A percentile compares a stretch with the other conserved stretches of the same genome.
phyloP scores from a whole-genome alignment of 2,329 filamentous ascomycete genomes.

The Zymoseptoria tritici region DNA sequence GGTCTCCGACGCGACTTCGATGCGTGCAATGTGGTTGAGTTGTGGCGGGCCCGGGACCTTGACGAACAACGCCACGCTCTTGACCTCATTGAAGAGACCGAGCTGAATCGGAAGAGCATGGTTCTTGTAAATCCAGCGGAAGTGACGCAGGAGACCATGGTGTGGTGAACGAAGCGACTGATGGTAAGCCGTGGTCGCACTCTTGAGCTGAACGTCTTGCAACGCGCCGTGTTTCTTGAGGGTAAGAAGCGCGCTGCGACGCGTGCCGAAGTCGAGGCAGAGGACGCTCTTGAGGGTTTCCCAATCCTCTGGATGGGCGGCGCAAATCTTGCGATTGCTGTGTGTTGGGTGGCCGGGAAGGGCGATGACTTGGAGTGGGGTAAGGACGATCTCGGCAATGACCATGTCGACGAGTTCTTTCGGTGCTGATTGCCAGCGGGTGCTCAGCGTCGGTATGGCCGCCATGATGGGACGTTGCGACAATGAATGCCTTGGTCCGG shows the following conservation, averaged over 20 bases:
- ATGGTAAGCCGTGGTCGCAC: too few species aligned
- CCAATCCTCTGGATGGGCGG: not conserved
- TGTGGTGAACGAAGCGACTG: not conserved
- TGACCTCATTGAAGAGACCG: not conserved
- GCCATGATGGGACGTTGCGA: too few species aligned
- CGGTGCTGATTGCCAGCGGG: not conserved
- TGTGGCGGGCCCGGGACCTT: not conserved
- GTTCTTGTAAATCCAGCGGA: not conserved
- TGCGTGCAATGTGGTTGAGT: not conserved
- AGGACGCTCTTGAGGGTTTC: not conserved
- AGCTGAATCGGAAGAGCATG: not conserved
- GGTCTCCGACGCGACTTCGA: not conserved
- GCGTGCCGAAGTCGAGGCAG: not conserved
- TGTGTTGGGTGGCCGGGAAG: not conserved
- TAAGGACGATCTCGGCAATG: not conserved
- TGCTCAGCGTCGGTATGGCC: not conserved
- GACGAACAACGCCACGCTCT: not conserved
- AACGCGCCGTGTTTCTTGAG: not conserved
- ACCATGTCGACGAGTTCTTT: not conserved
- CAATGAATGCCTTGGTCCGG: too few species aligned
- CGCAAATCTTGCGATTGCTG: not conserved
- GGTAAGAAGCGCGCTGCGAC: not conserved
- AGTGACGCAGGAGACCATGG: not conserved
- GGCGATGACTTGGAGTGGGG: not conserved
- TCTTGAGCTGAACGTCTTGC: not conserved